Percentiles rank a stretch among this genome's conserved stretches.
phyloP scores from a whole-genome alignment of 768 basidiomycete species.

The Royoungia palumana region DNA sequence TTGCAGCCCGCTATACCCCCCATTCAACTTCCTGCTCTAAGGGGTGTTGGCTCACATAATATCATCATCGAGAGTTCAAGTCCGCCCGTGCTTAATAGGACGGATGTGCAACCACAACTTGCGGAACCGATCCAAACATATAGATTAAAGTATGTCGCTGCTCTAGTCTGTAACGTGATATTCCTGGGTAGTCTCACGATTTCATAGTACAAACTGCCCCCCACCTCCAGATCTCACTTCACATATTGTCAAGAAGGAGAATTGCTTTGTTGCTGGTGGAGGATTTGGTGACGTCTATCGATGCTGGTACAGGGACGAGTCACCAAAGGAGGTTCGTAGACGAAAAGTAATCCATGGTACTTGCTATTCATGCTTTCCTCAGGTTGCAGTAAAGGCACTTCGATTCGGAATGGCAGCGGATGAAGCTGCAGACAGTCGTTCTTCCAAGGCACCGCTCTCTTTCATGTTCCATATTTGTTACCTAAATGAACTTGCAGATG shows the following conservation, averaged over 20 bases:
- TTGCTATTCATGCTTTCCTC: neutral
- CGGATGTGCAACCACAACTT: no score
- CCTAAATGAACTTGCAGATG: slow-evolving; percentile 5
- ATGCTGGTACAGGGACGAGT: slow-evolving; percentile 2
- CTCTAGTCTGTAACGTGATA: no score
- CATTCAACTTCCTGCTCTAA: no score
- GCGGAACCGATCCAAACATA: no score
- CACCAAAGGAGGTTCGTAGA: slow-evolving; percentile 6
- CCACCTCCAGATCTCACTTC: slow-evolving; percentile 16
- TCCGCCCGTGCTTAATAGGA: no score
- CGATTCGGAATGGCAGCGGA: slow-evolving; percentile 7
- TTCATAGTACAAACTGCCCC: no score
- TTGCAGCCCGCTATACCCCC: no score
- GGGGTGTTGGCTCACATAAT: no score
- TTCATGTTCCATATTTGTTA: accelerated
- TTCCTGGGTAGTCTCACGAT: no score
- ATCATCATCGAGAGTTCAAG: no score
- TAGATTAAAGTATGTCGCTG: no score
- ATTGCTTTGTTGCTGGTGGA: slow-evolving; percentile 5
- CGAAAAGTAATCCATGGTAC: neutral
- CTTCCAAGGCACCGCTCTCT: slow-evolving; percentile 1
- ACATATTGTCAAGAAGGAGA: neutral
- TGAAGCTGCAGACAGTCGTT: neutral
- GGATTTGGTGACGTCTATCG: slow-evolving; percentile 15
- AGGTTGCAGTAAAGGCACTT: slow-evolving; percentile 27